Conservation (phyloP, 345 rosid species). For the Gossypium australe region DNA sequence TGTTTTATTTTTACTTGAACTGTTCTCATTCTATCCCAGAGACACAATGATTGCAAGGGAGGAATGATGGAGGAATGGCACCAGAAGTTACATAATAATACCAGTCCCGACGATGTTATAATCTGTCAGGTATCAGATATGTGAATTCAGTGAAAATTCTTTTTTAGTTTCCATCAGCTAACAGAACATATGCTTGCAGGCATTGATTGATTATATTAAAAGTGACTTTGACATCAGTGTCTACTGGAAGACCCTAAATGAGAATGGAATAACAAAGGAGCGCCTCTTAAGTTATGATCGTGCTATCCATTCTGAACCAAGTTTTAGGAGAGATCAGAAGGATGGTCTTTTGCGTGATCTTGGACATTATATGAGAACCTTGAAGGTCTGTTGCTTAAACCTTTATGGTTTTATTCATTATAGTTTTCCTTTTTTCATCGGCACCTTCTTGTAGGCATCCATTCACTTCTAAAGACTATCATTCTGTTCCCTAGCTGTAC, state of each 20-base stretch:
- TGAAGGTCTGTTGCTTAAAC: constrained; percentile 58
- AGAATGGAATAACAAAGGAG: constrained; percentile 89
- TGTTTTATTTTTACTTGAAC: constrained; percentile 7
- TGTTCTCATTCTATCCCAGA: constrained; percentile 37
- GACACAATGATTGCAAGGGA: constrained; percentile 93
- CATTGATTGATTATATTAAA: constrained; percentile 70
- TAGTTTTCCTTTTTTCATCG: background rate
- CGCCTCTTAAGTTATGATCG: constrained; percentile 97
- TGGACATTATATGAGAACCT: constrained; percentile 89
- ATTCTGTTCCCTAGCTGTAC: constrained; percentile 10
- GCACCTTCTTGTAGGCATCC: constrained; percentile 1
- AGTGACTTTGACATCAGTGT: constrained; percentile 73
- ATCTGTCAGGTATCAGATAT: constrained; percentile 79
- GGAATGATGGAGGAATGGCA: constrained; percentile 99
- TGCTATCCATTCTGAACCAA: constrained; percentile 85
- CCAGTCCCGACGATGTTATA: constrained; percentile 97
- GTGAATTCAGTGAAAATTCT: constrained; percentile 15
- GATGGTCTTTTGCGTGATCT: constrained; percentile 87
- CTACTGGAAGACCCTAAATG: constrained; percentile 96
- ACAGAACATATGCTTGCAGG: constrained; percentile 46
- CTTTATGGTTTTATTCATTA: background rate
- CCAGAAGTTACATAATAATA: constrained; percentile 97
- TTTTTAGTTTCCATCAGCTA: background rate
- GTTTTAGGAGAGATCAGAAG: constrained; percentile 69
- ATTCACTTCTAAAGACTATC: constrained; percentile 13